A percentile compares a stretch with the other conserved stretches of the same genome.
Evolutionary conservation across 495 filamentous ascomycete species (phyloP).

Genomic region (Podospora didyma): DNA sequence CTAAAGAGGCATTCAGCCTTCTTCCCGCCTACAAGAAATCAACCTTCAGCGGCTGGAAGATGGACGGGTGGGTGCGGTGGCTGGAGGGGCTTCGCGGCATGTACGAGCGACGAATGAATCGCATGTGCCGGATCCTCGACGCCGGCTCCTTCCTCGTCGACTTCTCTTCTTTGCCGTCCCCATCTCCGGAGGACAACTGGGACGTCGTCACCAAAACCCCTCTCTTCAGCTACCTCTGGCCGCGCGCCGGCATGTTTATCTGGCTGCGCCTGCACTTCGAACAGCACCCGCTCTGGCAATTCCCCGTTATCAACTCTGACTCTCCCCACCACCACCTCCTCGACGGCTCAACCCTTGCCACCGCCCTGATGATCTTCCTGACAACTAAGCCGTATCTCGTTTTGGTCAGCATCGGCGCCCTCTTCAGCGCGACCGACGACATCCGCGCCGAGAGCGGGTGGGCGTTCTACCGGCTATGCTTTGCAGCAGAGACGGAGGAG

Average conservation of each 20-base stretch:
- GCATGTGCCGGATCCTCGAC: constrained; percentile 68
- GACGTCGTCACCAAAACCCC: constrained; percentile 65
- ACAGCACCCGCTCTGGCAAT: constrained; percentile 62
- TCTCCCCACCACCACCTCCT: constrained; percentile 4
- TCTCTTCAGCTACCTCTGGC: constrained; percentile 72
- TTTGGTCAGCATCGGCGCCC: constrained; percentile 60
- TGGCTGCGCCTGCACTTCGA: constrained; percentile 71
- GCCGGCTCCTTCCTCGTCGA: constrained; percentile 57
- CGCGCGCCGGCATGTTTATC: constrained; percentile 89
- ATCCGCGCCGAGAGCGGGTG: constrained; percentile 53
- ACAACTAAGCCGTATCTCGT: constrained; percentile 64
- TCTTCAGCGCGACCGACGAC: constrained; percentile 64
- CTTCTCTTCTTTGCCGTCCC: constrained; percentile 23
- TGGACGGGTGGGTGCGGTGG: constrained; percentile 87
- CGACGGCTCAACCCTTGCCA: constrained; percentile 41
- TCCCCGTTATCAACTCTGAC: constrained; percentile 23
- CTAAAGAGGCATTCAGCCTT: constrained; percentile 24
- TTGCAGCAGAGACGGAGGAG: constrained; percentile 73
- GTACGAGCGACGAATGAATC: constrained; percentile 78
- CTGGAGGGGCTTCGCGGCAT: constrained; percentile 72
- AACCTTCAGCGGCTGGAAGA: constrained; percentile 61
- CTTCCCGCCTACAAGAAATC: constrained; percentile 23
- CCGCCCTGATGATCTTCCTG: constrained; percentile 68
- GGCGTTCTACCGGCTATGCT: constrained; percentile 74
- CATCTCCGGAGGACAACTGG: constrained; percentile 47